A percentile compares a stretch with the other conserved stretches of the same genome.
These are phyloP conservation scores for Malassezia brasiliensis DNA, from an alignment of 1,284 basidiomycete species.

Conservation along the genomic window DNA sequence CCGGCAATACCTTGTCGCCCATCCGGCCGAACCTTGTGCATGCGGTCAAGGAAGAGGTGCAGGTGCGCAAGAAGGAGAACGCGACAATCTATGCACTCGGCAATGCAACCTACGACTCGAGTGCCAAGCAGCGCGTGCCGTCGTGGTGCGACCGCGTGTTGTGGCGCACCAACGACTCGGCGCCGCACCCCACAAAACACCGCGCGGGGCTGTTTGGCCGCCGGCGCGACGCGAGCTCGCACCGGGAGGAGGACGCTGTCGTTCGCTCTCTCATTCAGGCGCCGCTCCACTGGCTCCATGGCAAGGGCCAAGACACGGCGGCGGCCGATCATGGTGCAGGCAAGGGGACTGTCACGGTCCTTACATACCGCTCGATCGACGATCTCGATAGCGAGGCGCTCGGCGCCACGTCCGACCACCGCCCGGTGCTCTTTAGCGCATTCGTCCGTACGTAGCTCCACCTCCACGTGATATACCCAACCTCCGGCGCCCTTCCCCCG, in stretches of 20 bases:
- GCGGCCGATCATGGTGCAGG: neutral
- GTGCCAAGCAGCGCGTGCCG: conserved; percentile 53
- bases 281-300: neutral
- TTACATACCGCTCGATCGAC: conserved; percentile 51
- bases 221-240: neutral
- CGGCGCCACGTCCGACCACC: conserved; percentile 53
- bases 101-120: conserved; percentile 49
- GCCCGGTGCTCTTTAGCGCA: conserved; percentile 58
- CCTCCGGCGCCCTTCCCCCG: neutral
- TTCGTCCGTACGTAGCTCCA: conserved; percentile 25
- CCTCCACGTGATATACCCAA: conserved; percentile 9
- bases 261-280: neutral
- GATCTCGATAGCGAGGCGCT: conserved; percentile 64
- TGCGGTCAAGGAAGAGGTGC: neutral
- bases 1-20: neutral
- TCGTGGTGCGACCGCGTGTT: conserved; percentile 50
- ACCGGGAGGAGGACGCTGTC: neutral
- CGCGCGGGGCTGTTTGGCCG: neutral
- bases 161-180: conserved; percentile 28
- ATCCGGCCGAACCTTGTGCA: neutral
- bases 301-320: neutral
- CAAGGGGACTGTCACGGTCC: neutral
- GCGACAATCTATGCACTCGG: neutral
- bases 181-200: neutral
- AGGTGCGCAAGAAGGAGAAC: neutral